phyloP scores from a whole-genome alignment of 495 filamentous ascomycete genomes.

The Hypoxylon cercidicola region DNA sequence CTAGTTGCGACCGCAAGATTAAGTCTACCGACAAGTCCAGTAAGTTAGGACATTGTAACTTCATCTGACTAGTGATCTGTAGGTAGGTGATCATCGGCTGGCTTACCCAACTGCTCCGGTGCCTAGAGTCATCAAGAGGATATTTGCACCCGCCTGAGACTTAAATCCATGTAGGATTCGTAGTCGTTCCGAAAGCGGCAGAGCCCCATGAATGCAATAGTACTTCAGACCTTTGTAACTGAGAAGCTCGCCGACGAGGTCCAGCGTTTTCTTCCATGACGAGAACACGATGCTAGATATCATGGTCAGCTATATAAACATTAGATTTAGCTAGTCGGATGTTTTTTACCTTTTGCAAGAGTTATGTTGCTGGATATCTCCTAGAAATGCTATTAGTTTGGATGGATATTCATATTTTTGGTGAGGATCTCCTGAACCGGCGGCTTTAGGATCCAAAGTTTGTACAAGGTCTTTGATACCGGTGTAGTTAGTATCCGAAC shows the following conservation, averaged over 20 bases:
- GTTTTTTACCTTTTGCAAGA: slow-evolving; percentile 46
- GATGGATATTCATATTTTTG: not conserved
- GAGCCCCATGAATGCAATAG: slow-evolving; percentile 53
- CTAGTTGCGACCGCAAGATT: slow-evolving; percentile 58
- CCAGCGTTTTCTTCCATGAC: slow-evolving; percentile 60
- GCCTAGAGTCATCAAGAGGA: slow-evolving; percentile 62
- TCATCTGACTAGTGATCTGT: not conserved
- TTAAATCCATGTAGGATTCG: slow-evolving; percentile 49
- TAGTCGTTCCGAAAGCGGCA: slow-evolving; percentile 41
- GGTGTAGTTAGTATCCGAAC: not conserved
- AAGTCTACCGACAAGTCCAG: slow-evolving; percentile 42
- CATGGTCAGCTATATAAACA: slow-evolving; percentile 5
- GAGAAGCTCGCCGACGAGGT: slow-evolving; percentile 50
- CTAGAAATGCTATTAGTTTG: slow-evolving; percentile 2
- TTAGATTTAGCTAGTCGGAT: not conserved
- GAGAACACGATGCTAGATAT: slow-evolving; percentile 61
- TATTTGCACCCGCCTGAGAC: slow-evolving; percentile 25
- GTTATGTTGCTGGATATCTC: not conserved
- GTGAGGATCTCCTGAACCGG: not conserved
- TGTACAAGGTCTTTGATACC: not conserved
- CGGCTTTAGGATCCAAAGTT: not conserved
- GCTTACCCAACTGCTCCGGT: slow-evolving; percentile 59
- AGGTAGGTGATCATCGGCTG: slow-evolving; percentile 13
- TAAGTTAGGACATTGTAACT: not conserved
- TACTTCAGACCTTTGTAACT: slow-evolving; percentile 40